Evolutionary conservation across 1,284 basidiomycete genomes (phyloP), one percentile per base, ranked within the genome.

Genomic region (Irpex sp.): DNA sequence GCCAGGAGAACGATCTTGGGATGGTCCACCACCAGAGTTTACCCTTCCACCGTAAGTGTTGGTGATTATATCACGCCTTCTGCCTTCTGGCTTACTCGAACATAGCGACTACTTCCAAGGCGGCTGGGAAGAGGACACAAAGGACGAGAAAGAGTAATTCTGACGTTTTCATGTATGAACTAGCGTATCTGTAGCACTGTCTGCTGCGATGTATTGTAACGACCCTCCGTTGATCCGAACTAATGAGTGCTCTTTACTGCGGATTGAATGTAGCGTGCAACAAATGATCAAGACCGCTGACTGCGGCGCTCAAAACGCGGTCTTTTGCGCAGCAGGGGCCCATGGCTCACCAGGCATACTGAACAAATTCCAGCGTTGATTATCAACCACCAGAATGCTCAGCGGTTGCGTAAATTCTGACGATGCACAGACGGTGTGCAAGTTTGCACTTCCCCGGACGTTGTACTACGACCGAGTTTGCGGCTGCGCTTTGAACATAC

Each of bases 21-120:
- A 59, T 28, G 55, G 53, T 5, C 58, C 61, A 0, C 61, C 61
- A 35, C 61, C 61, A 6, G 33, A 55, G n/a, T 45, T 45, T 42
- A 56, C 57, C 28, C 37, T 58, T n/a, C 59, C 62, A 9, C 39
- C 39, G 39, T 45, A n/a, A 45, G 39, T 45, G 39, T 0, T 45
- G 1, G 14, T 45, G 28, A 33, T 33, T 33, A 33, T 33, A 33
- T 45, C n/a, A 14, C 39, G 39, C 6, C 39, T 45, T 45, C n/a
- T 45, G 39, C 39, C n/a, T 12, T 16, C 12, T 45, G 39, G n/a
- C 39, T 45, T n/a, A 45, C n/a, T 16, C n/a, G 7, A 45, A 5
- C n/a, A 45, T n/a, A 45, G 39, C 39, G n/a, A 45, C 7, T 45
- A 45, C 39, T 45, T 45, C 39, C 39, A 45, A n/a, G 39, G 39